These are phyloP conservation scores for Dendrobium officinale DNA, from an alignment of 106 monocot genomes.

Conservation along the genomic window DNA sequence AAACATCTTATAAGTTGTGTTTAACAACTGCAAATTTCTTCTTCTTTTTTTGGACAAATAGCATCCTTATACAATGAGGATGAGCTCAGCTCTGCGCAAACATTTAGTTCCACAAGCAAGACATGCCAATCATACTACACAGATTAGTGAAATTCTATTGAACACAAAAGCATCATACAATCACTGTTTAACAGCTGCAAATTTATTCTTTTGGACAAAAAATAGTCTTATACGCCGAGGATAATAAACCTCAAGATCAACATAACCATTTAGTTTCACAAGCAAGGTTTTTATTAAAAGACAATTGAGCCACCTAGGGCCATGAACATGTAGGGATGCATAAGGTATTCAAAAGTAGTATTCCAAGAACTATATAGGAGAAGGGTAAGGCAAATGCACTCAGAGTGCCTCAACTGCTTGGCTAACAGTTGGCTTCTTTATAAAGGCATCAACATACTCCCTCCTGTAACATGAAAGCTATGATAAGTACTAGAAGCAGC, in stretches of 20 bases:
- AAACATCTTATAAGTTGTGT: too few relatives aligned
- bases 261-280: not conserved
- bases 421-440: conserved; percentile 11
- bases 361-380: not conserved
- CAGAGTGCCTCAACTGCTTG: conserved; percentile 8
- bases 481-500: not conserved
- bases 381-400: not conserved
- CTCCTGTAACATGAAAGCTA: conserved; percentile 4
- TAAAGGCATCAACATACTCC: conserved; percentile 15
- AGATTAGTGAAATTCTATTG: not conserved
- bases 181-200: not conserved
- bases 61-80: too few relatives aligned
- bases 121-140: not conserved
- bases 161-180: not conserved
- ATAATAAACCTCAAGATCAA: too few relatives aligned
- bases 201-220: not conserved
- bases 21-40: too few relatives aligned
- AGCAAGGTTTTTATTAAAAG: not conserved
- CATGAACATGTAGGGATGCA: too few relatives aligned
- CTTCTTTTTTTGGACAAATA: too few relatives aligned
- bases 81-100: too few relatives aligned
- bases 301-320: too few relatives aligned
- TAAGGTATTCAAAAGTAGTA: not conserved
- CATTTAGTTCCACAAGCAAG: not conserved
- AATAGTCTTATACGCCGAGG: too few relatives aligned